Conservation (phyloP, 2,329 filamentous ascomycete species). For the Exophiala bonariae region DNA sequence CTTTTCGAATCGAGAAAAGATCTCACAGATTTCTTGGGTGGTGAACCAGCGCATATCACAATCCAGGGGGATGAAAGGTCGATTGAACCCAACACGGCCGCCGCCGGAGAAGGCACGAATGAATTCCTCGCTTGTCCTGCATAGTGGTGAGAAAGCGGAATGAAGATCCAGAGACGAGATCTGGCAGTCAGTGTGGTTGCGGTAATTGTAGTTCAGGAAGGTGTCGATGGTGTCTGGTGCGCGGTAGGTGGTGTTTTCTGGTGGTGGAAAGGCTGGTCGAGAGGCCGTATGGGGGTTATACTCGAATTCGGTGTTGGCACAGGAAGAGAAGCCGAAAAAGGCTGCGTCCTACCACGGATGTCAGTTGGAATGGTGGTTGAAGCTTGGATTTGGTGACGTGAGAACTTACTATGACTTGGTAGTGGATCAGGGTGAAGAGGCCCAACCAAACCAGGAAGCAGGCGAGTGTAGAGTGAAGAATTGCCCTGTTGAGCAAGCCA, state of each 20-base stretch:
- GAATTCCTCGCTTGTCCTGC: constrained; percentile 37
- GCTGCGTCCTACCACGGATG: constrained; percentile 1
- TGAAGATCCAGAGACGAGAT: constrained; percentile 49
- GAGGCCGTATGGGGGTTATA: background rate
- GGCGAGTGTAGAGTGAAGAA: constrained; percentile 3
- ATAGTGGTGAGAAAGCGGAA: constrained; percentile 38
- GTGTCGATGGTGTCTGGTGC: constrained; percentile 36
- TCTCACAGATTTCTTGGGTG: constrained; percentile 47
- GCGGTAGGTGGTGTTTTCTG: constrained; percentile 31
- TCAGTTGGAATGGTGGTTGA: background rate
- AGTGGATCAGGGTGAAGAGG: constrained; percentile 2
- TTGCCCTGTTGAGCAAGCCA: background rate
- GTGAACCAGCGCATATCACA: constrained; percentile 52
- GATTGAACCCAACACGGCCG: constrained; percentile 46
- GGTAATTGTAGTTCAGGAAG: constrained; percentile 45
- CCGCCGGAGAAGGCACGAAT: constrained; percentile 45
- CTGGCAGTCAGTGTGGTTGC: constrained; percentile 39
- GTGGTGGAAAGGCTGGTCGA: constrained; percentile 25
- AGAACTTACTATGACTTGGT: constrained; percentile 7
- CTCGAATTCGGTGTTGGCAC: background rate
- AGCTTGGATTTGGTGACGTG: background rate
- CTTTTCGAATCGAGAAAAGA: constrained; percentile 47
- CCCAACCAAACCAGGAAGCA: constrained; percentile 7
- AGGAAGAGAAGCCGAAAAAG: constrained; percentile 1
- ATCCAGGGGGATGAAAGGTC: constrained; percentile 45